Percentiles rank a stretch among this genome's conserved stretches.
phyloP scores from a whole-genome alignment of 441 rosid genomes.

The Croton laevigatus region DNA sequence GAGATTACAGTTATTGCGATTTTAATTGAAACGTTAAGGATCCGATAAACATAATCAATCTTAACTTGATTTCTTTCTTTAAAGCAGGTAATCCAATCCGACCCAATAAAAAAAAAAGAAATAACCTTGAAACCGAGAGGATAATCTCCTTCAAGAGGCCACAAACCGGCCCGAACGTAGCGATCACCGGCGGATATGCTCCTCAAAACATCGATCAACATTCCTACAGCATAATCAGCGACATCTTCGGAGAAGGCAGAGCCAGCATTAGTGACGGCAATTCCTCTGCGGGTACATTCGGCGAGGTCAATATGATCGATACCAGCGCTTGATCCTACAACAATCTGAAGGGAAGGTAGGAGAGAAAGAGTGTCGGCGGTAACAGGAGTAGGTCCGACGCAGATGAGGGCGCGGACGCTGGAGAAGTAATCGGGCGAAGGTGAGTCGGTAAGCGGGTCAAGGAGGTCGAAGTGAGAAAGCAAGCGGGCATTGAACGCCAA shows the following conservation, averaged over 20 bases:
- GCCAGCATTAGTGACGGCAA: constrained; percentile 42
- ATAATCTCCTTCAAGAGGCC: constrained; percentile 30
- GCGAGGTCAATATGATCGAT: constrained; percentile 42
- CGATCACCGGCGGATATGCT: constrained; percentile 39
- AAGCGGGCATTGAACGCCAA: background rate
- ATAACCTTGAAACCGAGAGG: constrained; percentile 42
- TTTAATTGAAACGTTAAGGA: too few species aligned
- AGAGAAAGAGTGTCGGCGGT: background rate
- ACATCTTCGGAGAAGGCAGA: constrained; percentile 42
- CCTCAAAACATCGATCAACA: constrained; percentile 45
- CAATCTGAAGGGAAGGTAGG: background rate
- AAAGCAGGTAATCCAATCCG: too few species aligned
- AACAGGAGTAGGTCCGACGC: background rate
- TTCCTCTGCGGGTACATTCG: constrained; percentile 43
- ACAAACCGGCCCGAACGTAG: constrained; percentile 35
- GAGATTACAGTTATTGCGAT: too few species aligned
- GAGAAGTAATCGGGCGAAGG: background rate
- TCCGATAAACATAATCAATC: too few species aligned
- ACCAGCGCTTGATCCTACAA: constrained; percentile 34
- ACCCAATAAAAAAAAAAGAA: background rate
- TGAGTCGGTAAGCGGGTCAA: background rate
- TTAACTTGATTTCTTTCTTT: too few species aligned
- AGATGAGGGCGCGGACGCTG: background rate
- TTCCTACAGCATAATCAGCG: constrained; percentile 47
- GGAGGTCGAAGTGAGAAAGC: background rate